A percentile compares a stretch with the other conserved stretches of the same genome.
Evolutionary conservation across 345 rosid genomes (phyloP).

Genomic region (Sisymbrium irio): DNA sequence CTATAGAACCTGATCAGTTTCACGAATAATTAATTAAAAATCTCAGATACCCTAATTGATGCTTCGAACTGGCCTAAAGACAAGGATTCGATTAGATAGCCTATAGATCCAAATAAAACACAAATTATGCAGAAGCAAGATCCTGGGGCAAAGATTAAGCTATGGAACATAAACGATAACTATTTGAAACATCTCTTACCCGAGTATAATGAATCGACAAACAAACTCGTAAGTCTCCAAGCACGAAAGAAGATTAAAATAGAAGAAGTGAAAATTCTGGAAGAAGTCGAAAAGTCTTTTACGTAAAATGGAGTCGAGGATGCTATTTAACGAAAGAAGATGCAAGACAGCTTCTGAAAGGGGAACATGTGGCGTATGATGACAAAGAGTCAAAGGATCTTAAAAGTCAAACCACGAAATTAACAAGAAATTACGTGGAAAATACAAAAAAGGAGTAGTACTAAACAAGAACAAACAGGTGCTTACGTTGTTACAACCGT

Average conservation of each 20-base stretch:
- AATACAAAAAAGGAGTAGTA: neutral
- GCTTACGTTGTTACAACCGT: too few species aligned
- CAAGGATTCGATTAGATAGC: neutral
- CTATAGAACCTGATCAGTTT: neutral
- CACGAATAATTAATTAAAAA: neutral
- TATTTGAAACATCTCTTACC: conserved; percentile 1
- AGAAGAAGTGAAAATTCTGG: neutral
- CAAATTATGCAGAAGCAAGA: neutral
- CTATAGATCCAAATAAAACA: conserved; percentile 2
- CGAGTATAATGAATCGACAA: neutral
- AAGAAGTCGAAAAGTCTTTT: conserved; percentile 14
- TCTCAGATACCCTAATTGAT: neutral
- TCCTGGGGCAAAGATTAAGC: conserved; percentile 10
- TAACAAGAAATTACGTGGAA: neutral
- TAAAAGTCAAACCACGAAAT: neutral
- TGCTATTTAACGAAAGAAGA: neutral
- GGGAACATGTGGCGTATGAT: neutral
- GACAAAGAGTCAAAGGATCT: neutral
- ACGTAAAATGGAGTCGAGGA: conserved; percentile 7
- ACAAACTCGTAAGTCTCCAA: conserved; percentile 10
- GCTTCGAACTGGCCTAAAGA: neutral
- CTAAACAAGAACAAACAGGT: too few species aligned
- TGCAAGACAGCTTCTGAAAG: neutral
- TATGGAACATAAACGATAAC: conserved; percentile 8
- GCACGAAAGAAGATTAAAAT: neutral